A percentile compares a stretch with the other conserved stretches of the same genome.
These are phyloP conservation scores for Irpex sp. DNA, from an alignment of 1,284 basidiomycete genomes.

Conservation along the genomic window DNA sequence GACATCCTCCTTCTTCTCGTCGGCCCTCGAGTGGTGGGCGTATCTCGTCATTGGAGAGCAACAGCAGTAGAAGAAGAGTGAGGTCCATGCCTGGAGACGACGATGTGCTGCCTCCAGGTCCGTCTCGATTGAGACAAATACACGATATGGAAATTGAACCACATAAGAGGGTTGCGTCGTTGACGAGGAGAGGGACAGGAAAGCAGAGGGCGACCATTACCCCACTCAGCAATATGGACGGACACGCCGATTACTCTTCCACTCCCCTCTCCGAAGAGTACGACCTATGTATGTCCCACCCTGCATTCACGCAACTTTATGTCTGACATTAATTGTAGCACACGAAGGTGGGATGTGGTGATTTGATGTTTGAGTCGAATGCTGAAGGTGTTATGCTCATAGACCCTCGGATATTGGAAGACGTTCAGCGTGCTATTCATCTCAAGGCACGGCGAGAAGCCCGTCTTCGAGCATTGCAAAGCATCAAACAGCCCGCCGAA, in stretches of 20 bases:
- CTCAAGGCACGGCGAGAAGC: slow-evolving; percentile 70
- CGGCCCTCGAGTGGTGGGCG: slow-evolving; percentile 9
- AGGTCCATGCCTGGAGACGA: slow-evolving; percentile 23
- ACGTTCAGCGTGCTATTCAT: slow-evolving; percentile 68
- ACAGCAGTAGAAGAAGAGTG: slow-evolving; percentile 27
- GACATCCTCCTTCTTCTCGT: slow-evolving; percentile 23
- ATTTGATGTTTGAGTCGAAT: slow-evolving; percentile 5
- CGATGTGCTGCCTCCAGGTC: slow-evolving; percentile 8
- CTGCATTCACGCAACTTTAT: slow-evolving; percentile 1
- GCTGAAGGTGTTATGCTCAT: slow-evolving; percentile 3
- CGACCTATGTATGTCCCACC: slow-evolving; percentile 56
- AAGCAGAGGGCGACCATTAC: slow-evolving; percentile 10
- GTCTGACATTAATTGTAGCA: slow-evolving; percentile 33
- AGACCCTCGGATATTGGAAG: slow-evolving; percentile 73
- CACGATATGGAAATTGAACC: slow-evolving; percentile 10
- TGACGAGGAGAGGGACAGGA: slow-evolving; percentile 15
- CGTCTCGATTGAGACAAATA: slow-evolving; percentile 6
- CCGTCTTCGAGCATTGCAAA: slow-evolving; percentile 41
- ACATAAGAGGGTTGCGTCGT: slow-evolving; percentile 17
- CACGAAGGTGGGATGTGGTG: slow-evolving; percentile 52
- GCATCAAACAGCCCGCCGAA: slow-evolving; percentile 24
- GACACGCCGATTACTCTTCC: slow-evolving; percentile 13
- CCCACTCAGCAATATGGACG: slow-evolving; percentile 12
- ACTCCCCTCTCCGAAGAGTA: slow-evolving; percentile 65
- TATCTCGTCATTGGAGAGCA: slow-evolving; percentile 11